Base-by-base conservation (phyloP, 495 filamentous ascomycete genomes). In the Hypomontagnella submonticulosa region DNA sequence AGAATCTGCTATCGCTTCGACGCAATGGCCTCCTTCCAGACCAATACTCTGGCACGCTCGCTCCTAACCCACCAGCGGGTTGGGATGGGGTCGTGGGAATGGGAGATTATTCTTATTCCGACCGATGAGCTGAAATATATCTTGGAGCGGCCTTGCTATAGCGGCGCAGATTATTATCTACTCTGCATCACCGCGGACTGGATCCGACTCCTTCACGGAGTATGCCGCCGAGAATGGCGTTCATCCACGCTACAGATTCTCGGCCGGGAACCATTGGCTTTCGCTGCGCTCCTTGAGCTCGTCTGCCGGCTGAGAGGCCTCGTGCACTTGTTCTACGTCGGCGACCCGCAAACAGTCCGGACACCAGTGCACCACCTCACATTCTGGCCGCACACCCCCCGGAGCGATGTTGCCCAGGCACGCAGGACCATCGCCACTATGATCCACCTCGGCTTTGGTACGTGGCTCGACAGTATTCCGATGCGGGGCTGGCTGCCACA, bases 361-460 rank as follows among this genome's bases (percentile, higher is more conserved):
- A 62, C 34, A 10, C 13, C 10, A 11, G 42, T 4, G 3, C 12
- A 61, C 7, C 50, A 62, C 34, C n/a, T 2, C 1, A 62, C 50
- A 4, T 18, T 40, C 18, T 13, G 15, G 9, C n/a, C 6, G 9
- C 8, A n/a, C n/a, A 20, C 15, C 11, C 50, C 49, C 2, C 18
- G 42, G 4, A 62, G 50, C 23, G 50, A 55, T 38, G 59, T 62
- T 4, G 9, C 59, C 4, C 41, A 62, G 36, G 59, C 50, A 3
- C 59, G 59, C 42, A 30, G 18, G n/a, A 36, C 50, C 15, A 49
- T 55, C 20, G 50, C 59, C 1, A 20, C 6, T 0, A 13, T 62
- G 11, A n/a, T 27, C 1, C 11, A 1, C 0, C 4, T 8, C 4
- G 42, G 40, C 4, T 62, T 62, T 23, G 59, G 59, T 7, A 6